A percentile compares a stretch with the other conserved stretches of the same genome.
These are phyloP conservation scores for Yamadazyma triangularis DNA, from an alignment of 1,139 yeast species.

Conservation along the genomic window DNA sequence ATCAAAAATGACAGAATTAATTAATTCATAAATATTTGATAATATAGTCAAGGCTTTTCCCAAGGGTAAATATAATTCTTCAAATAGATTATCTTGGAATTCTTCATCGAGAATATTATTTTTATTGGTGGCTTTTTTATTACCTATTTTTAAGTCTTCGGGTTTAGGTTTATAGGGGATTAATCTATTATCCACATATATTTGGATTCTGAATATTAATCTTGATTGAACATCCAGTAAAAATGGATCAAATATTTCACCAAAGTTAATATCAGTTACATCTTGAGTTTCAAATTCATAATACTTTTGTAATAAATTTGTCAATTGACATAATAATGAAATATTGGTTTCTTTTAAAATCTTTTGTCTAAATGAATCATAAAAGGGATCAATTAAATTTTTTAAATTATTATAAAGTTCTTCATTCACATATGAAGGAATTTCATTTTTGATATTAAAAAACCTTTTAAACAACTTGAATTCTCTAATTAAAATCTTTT, in stretches of 20 bases:
- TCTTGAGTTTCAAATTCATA: conserved; percentile 58
- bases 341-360: conserved; percentile 69
- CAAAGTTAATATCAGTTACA: conserved; percentile 35
- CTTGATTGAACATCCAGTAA: conserved; percentile 76
- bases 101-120: conserved; percentile 26
- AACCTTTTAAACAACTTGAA: conserved; percentile 50
- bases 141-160: conserved; percentile 58
- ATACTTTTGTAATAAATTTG: conserved; percentile 64
- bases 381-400: conserved; percentile 67
- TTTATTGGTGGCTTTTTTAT: conserved; percentile 36
- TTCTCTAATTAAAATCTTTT: conserved; percentile 60
- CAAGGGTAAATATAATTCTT: conserved; percentile 69
- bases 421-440: conserved; percentile 18
- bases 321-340: conserved; percentile 65
- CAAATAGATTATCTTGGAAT: conserved; percentile 36
- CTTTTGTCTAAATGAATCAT: conserved; percentile 61
- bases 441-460: conserved; percentile 27
- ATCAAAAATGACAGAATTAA: conserved; percentile 75
- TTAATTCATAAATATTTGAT: conserved; percentile 74
- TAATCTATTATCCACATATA: conserved; percentile 64
- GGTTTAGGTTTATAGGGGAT: conserved; percentile 62
- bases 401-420: conserved; percentile 55
- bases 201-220: conserved; percentile 72
- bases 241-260: conserved; percentile 64
- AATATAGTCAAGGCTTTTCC: conserved; percentile 65